These are phyloP conservation scores for Agaricus blazei DNA, from an alignment of 768 basidiomycete species.

Conservation along the genomic window DNA sequence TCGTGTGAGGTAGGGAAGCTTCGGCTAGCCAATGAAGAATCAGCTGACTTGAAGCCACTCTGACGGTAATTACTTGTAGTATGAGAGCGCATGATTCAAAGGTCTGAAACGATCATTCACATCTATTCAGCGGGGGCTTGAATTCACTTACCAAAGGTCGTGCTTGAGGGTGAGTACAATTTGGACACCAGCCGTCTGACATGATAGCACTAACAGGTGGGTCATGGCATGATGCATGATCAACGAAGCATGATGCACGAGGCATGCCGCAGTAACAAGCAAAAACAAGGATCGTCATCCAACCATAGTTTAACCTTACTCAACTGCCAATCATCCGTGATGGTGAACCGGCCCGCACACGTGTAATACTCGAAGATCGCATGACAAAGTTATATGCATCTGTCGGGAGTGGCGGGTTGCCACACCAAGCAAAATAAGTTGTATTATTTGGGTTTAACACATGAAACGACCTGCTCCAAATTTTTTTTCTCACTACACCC, in stretches of 20 bases:
- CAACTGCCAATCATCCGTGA: too few species aligned
- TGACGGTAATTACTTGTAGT: neutral
- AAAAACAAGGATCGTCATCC: conserved; percentile 1
- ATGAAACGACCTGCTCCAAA: neutral
- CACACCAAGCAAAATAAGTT: too few species aligned
- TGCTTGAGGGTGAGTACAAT: neutral
- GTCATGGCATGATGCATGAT: neutral
- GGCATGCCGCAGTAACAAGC: neutral
- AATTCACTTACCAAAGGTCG: neutral
- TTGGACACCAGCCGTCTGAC: neutral
- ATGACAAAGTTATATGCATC: too few species aligned
- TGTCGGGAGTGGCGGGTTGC: too few species aligned
- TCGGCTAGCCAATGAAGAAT: neutral
- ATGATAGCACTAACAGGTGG: neutral
- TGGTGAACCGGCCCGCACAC: too few species aligned
- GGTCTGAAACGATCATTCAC: neutral
- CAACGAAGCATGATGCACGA: neutral
- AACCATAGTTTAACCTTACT: neutral
- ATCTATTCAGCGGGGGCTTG: neutral
- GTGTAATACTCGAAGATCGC: too few species aligned
- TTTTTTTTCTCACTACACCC: neutral
- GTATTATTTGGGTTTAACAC: too few species aligned
- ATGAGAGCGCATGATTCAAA: neutral
- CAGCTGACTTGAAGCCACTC: neutral
- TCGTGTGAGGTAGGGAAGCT: neutral